phyloP scores from a whole-genome alignment of 1,139 yeast species.

The Debaryomyces coudertii region DNA sequence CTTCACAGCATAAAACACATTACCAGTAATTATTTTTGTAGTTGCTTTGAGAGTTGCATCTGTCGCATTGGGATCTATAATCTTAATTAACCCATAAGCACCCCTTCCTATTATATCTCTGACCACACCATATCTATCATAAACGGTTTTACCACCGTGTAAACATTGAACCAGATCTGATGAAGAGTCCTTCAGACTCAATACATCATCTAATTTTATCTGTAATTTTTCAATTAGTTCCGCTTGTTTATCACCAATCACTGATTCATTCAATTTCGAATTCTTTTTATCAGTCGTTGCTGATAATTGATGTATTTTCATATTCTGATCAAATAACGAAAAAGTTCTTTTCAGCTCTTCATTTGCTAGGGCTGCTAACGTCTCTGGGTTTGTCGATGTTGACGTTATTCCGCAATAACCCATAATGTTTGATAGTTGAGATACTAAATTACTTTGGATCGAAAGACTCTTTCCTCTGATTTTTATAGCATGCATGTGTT shows the following conservation, averaged over 20 bases:
- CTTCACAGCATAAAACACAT: conserved; percentile 70
- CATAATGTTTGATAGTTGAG: conserved; percentile 35
- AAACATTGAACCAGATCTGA: conserved; percentile 22
- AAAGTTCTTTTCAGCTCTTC: conserved; percentile 39
- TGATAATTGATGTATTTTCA: conserved; percentile 30
- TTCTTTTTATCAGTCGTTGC: conserved; percentile 22
- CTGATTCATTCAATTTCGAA: conserved; percentile 40
- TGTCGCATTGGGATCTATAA: conserved; percentile 56
- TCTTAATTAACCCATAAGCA: conserved; percentile 81
- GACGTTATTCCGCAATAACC: conserved; percentile 37
- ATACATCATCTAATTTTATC: conserved; percentile 38
- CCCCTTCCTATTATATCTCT: conserved; percentile 85
- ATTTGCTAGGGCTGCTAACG: conserved; percentile 30
- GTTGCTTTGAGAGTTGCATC: conserved; percentile 8
- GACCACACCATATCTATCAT: conserved; percentile 75
- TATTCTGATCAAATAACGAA: conserved; percentile 29
- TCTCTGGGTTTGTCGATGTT: conserved; percentile 18
- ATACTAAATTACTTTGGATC: conserved; percentile 19
- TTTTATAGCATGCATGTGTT: conserved; percentile 33
- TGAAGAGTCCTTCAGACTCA: conserved; percentile 23
- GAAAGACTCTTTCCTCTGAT: conserved; percentile 17
- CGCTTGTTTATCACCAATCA: conserved; percentile 60
- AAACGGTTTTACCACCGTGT: conserved; percentile 30
- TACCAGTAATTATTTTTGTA: conserved; percentile 28
- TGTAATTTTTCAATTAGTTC: conserved; percentile 52